A percentile compares a stretch with the other conserved stretches of the same genome.
Evolutionary conservation across 192 early-diverging fungal genomes (phyloP).

Genomic region (Entomortierella beljakovae): DNA sequence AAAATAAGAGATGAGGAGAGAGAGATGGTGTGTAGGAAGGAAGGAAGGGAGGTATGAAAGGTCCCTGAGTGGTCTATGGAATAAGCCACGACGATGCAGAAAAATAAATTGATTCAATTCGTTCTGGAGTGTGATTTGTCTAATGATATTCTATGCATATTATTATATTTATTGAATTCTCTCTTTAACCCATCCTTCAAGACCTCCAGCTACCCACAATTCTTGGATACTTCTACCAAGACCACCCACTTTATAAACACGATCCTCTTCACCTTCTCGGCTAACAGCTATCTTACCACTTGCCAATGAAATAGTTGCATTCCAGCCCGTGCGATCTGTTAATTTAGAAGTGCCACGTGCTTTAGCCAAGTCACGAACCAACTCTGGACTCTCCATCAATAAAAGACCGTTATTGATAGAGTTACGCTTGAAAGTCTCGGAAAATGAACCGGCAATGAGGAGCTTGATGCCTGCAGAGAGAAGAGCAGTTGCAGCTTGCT

Average conservation of each 20-base stretch:
- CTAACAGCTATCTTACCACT: constrained; percentile 70
- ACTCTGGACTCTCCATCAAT: constrained; percentile 86
- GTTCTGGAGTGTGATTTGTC: no score
- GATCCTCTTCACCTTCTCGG: constrained; percentile 45
- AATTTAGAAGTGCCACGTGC: constrained; percentile 58
- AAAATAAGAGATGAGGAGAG: no score
- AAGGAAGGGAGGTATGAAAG: no score
- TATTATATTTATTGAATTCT: constrained; percentile 33
- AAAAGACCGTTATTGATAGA: constrained; percentile 98
- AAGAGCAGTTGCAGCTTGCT: constrained; percentile 97
- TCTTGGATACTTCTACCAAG: constrained; percentile 98
- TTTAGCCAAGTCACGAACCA: constrained; percentile 80
- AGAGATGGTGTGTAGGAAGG: no score
- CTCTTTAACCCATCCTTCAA: constrained; percentile 95
- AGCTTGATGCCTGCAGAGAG: constrained; percentile 87
- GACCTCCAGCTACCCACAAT: constrained; percentile 91
- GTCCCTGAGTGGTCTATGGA: no score
- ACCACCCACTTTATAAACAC: constrained; percentile 61
- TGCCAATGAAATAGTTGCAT: constrained; percentile 72
- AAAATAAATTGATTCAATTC: no score
- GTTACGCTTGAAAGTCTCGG: constrained; percentile 99
- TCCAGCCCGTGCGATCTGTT: constrained; percentile 74
- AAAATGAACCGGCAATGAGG: constrained; percentile 92
- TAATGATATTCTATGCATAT: neutral
- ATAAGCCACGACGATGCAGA: no score